Evolutionary conservation across 371 early-diverging fungal genomes (phyloP).

Genomic region (Mortierella sp.): DNA sequence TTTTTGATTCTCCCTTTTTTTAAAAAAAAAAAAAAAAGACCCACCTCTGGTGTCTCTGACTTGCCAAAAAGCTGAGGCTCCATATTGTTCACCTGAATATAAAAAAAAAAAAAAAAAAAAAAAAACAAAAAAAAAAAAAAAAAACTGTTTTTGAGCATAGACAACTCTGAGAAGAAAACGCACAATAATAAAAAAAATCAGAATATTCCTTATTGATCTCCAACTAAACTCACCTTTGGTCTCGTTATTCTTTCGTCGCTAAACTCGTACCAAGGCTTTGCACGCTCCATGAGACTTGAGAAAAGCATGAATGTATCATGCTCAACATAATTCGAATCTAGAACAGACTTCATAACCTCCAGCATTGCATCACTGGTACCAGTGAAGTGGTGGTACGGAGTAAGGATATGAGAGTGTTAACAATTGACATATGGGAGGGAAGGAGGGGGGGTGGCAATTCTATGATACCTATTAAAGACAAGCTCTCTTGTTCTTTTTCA

Average conservation of each 20-base stretch:
- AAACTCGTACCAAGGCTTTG: constrained; percentile 88
- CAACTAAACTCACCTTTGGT: constrained; percentile 34
- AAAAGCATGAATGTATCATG: constrained; percentile 90
- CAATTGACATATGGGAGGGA: too few relatives aligned
- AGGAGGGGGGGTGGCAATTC: too few relatives aligned
- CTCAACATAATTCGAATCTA: constrained; percentile 76
- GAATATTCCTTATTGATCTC: too few relatives aligned
- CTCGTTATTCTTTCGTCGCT: constrained; percentile 59
- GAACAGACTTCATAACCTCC: constrained; percentile 50
- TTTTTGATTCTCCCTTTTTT: too few relatives aligned
- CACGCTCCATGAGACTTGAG: constrained; percentile 81
- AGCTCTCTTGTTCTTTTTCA: too few relatives aligned
- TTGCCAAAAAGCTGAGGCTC: constrained; percentile 34
- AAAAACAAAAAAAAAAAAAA: background rate
- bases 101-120: background rate
- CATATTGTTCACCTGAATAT: constrained; percentile 13
- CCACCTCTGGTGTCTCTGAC: constrained; percentile 41
- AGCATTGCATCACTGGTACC: constrained; percentile 27
- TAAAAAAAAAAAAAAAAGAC: too few relatives aligned
- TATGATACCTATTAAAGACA: too few relatives aligned
- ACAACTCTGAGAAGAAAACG: too few relatives aligned
- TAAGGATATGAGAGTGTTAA: too few relatives aligned
- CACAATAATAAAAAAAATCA: background rate
- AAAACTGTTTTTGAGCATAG: too few relatives aligned
- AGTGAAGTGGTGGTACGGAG: too few relatives aligned